These are phyloP conservation scores for Pisolithus albus DNA, from an alignment of 768 basidiomycete species.

Conservation along the genomic window DNA sequence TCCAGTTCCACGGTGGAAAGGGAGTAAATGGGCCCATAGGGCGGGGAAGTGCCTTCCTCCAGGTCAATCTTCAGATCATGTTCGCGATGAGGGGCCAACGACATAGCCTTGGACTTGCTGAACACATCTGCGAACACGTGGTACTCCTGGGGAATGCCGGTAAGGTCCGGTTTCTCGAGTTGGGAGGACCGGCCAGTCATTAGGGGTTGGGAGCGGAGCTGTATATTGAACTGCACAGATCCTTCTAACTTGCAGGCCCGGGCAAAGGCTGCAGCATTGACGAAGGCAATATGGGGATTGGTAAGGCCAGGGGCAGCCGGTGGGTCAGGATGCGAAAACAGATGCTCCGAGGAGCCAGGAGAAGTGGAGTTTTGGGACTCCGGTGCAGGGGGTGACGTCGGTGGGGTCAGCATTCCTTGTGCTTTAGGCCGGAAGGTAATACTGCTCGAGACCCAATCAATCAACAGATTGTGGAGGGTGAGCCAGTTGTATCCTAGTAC, in stretches of 20 bases:
- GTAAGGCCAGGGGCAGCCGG: background rate
- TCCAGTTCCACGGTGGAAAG: conserved; percentile 20
- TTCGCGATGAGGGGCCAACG: background rate
- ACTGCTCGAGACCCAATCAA: background rate
- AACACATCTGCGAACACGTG: conserved; percentile 12
- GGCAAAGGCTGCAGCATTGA: background rate
- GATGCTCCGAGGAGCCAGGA: too few species aligned
- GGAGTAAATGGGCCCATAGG: background rate
- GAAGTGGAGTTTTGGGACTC: too few species aligned
- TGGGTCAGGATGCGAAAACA: background rate
- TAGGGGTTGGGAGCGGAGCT: background rate
- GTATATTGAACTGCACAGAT: background rate
- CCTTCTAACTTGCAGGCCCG: background rate
- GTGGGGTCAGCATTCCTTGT: background rate
- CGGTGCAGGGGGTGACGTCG: too few species aligned
- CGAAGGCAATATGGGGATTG: background rate
- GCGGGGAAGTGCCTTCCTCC: background rate
- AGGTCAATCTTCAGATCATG: background rate
- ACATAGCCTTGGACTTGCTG: conserved; percentile 4
- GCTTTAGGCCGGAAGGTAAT: background rate
- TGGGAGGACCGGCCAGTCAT: background rate
- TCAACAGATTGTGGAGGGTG: background rate
- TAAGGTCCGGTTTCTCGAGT: background rate
- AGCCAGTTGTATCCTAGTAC: background rate
- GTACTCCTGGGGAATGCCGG: background rate